Evolutionary conservation across 75 land plant species (phyloP), one percentile per base, ranked within the genome.

Genomic region (Sequoia sempervirens): DNA sequence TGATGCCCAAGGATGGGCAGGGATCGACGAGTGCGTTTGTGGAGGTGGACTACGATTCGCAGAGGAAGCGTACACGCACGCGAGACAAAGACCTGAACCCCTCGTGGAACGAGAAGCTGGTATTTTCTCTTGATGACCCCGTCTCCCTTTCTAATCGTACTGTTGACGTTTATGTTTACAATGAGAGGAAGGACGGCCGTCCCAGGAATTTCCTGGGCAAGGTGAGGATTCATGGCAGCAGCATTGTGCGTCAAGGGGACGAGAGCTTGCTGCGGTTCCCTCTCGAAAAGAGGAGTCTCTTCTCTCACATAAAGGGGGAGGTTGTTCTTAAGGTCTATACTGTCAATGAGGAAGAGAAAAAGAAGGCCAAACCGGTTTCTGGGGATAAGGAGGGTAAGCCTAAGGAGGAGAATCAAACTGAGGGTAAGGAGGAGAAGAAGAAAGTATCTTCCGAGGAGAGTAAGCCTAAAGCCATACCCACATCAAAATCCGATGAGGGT

Each of bases 1-100:
- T 95, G 64, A 92, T 91, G 92, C 96, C 96, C 80, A 94, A 94
- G 84, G 93, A 94, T 81, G 93, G 93, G 0, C 90, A 92, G 13
- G 94, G 93, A 38, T 89, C 92, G 0, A 86, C 92, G 0, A 93
- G 84, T 84, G 85, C 95, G 0, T 93, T 84, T 80, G 93, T 95
- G 73, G 91, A 93, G 83, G 91, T 95, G n/a, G 90, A 89, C 1
- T 96, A 87, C 61, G 98, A 86, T 12, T 88, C 84, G 8, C 92
- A 93, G 88, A 70, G 85, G 36, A 87, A 85, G 70, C 80, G 90
- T 45, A 95, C 98, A 0, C 83, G 82, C 75, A 89, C 91, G 79
- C 89, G 87, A 83, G 50, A 43, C 18, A 92, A 84, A 81, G 95
- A 93, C 82, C 92, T 94, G 36, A 90, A 91, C 68, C 98, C 98